These are phyloP conservation scores for Coleophoma crateriformis DNA, from an alignment of 2,329 filamentous ascomycete species.

Conservation along the genomic window DNA sequence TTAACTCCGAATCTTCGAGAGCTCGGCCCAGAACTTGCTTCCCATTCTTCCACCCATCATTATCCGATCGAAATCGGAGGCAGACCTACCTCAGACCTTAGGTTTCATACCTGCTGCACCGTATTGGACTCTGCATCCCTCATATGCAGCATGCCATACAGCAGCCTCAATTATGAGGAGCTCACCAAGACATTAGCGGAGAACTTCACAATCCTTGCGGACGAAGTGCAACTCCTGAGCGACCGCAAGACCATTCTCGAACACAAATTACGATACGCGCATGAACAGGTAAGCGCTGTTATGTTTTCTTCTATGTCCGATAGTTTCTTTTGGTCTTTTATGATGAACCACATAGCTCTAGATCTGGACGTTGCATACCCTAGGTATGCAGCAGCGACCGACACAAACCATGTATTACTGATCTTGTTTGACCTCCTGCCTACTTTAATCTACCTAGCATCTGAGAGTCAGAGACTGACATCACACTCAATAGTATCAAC, in stretches of 20 bases:
- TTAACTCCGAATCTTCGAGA: no score
- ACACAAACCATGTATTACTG: slow-evolving; percentile 44
- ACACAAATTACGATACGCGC: slow-evolving; percentile 61
- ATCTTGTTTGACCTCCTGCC: slow-evolving; percentile 1
- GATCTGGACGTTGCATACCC: slow-evolving; percentile 62
- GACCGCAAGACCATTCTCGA: slow-evolving; percentile 61
- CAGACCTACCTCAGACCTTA: no score
- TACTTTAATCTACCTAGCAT: slow-evolving; percentile 22
- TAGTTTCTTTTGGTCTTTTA: slow-evolving; percentile 10
- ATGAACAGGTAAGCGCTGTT: slow-evolving; percentile 52
- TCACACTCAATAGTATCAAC: slow-evolving; percentile 46
- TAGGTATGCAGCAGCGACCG: slow-evolving; percentile 49
- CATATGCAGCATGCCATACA: slow-evolving; percentile 19
- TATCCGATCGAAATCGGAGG: no score
- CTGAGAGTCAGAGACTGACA: no score
- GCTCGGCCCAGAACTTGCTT: no score
- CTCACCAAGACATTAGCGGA: slow-evolving; percentile 54
- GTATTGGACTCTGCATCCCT: no score
- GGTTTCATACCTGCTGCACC: no score
- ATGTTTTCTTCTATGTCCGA: background rate
- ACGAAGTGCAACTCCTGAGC: slow-evolving; percentile 58
- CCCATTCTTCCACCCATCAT: no score
- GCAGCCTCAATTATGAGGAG: slow-evolving; percentile 24
- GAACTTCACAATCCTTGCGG: slow-evolving; percentile 59
- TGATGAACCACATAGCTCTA: slow-evolving; percentile 68